phyloP scores from a whole-genome alignment of 306 rosid species.

The Ochetophila trinervis region DNA sequence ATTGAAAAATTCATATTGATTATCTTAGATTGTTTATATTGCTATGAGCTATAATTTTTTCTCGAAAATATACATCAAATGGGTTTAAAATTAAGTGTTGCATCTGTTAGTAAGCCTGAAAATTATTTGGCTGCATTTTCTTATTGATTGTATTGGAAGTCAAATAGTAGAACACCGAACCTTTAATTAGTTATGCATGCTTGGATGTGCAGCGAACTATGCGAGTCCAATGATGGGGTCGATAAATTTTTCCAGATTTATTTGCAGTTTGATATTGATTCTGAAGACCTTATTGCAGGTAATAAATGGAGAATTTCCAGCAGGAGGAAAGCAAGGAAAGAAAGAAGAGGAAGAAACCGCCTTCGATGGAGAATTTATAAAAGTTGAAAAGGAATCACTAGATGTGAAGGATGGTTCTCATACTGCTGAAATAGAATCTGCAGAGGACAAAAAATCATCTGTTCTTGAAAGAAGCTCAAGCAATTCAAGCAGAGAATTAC shows the following conservation, averaged over 20 bases:
- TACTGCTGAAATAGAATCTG: slow-evolving; percentile 18
- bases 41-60: too few relatives aligned
- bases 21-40: too few relatives aligned
- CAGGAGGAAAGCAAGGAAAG: slow-evolving; percentile 42
- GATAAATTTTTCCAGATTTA: not conserved
- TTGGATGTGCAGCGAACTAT: not conserved
- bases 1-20: too few relatives aligned
- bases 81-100: too few relatives aligned
- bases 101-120: too few relatives aligned
- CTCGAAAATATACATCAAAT: too few relatives aligned
- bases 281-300: slow-evolving; percentile 36
- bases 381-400: slow-evolving; percentile 81
- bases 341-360: slow-evolving; percentile 83
- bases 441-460: slow-evolving; percentile 38
- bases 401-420: slow-evolving; percentile 40
- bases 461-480: slow-evolving; percentile 51
- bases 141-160: too few relatives aligned
- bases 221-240: not conserved
- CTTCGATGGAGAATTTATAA: slow-evolving; percentile 88
- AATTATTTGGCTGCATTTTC: too few relatives aligned
- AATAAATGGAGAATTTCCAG: slow-evolving; percentile 42
- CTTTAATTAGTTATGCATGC: not conserved
- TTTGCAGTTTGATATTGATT: slow-evolving; percentile 3
- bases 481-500: slow-evolving; percentile 61
- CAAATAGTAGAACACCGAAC: not conserved